Evolutionary conservation across 2,329 filamentous ascomycete species (phyloP), one percentile per base, ranked within the genome.

Genomic region (Botryotinia narcissicola): DNA sequence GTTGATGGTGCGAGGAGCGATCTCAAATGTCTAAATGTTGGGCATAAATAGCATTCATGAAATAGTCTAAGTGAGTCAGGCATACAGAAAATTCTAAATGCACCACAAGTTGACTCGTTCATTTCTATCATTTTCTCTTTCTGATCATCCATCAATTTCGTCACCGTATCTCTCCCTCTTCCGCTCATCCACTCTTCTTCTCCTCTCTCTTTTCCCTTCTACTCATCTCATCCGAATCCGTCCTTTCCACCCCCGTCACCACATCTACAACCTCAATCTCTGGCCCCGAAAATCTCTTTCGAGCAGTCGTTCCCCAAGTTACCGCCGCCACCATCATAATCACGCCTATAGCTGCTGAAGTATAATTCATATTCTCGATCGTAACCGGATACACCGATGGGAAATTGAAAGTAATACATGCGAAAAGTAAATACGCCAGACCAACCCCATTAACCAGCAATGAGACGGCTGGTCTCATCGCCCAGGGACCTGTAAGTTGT

Each of bases 321-420:
- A 85, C 77, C 1, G 83, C 60, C 25, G 84, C 85, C 29, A 89
- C 81, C 8, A 88, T 74, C 78, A 85, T 87, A 57, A 89, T 85
- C 2, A 87, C 81, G 0, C 87, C 87, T 44, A 88, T 84, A 0
- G 87, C 87, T 0, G 87, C 87, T 35, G 83, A 85, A 0, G 86
- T 88, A 75, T 88, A 89, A 73, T 88, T 89, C 87, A 89, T 89
- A 51, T 87, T 87, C 40, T 86, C 83, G 48, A 82, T 82, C 1
- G 81, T 83, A n/a, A 89, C 86, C 0, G 87, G 88, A 10, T 79
- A 83, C 0, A 83, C 78, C 0, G 82, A 84, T 0, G 88, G 87
- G 73, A 89, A 87, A 73, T 88, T 89, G 78, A 89, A 88, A 0
- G 86, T 87, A 70, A 89, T 85, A 40, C 84, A 84, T 4, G 85